A percentile compares a stretch with the other conserved stretches of the same genome.
Conservation (phyloP, 441 rosid genomes). For the Populus hybrid region DNA sequence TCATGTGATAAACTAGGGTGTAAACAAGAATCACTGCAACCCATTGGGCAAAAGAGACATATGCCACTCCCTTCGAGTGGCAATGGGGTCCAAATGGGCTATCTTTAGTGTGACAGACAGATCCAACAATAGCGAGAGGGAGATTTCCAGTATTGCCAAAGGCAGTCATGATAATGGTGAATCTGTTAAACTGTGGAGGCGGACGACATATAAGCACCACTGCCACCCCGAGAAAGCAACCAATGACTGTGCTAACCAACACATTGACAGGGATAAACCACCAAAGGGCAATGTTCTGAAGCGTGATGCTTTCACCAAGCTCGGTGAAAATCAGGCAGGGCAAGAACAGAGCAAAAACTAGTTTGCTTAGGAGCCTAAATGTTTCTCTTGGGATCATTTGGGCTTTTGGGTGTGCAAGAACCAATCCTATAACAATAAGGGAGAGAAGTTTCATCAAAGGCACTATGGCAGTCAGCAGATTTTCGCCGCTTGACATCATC, state of each 20-base stretch:
- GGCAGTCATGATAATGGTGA: slow-evolving; percentile 83
- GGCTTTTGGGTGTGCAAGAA: slow-evolving; percentile 71
- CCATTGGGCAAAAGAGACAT: slow-evolving; percentile 88
- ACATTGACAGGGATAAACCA: slow-evolving; percentile 95
- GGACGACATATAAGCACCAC: slow-evolving; percentile 77
- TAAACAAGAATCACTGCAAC: slow-evolving; percentile 90
- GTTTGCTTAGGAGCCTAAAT: slow-evolving; percentile 82
- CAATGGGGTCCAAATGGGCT: slow-evolving; percentile 68
- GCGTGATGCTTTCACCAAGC: slow-evolving; percentile 73
- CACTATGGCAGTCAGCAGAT: slow-evolving; percentile 52
- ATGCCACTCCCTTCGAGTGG: slow-evolving; percentile 73
- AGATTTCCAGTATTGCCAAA: slow-evolving; percentile 92
- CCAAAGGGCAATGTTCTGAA: slow-evolving; percentile 55
- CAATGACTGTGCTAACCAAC: slow-evolving; percentile 58
- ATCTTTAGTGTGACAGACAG: slow-evolving; percentile 65
- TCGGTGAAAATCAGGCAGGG: slow-evolving; percentile 89
- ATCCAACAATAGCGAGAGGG: slow-evolving; percentile 72
- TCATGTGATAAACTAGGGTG: slow-evolving; percentile 93
- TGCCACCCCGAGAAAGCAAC: slow-evolving; percentile 58
- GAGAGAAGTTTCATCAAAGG: slow-evolving; percentile 75
- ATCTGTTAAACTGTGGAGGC: slow-evolving; percentile 69
- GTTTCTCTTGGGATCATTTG: slow-evolving; percentile 67
- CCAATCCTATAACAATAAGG: slow-evolving; percentile 65
- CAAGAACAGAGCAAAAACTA: slow-evolving; percentile 82
- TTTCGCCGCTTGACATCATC: slow-evolving; percentile 34